phyloP scores from a whole-genome alignment of 2,329 filamentous ascomycete species.

The Penicillium expansum region DNA sequence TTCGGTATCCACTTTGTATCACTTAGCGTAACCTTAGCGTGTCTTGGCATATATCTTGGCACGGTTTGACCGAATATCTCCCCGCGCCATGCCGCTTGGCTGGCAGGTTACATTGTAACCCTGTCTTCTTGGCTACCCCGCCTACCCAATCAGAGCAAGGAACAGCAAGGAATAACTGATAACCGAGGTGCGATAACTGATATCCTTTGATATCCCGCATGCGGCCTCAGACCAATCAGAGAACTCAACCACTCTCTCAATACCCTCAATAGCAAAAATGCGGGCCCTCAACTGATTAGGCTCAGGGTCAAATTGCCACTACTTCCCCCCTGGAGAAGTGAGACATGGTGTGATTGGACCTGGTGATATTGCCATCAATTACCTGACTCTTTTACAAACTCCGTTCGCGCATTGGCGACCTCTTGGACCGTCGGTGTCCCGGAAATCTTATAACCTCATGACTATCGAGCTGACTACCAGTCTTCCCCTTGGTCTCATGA shows the following conservation, averaged over 20 bases:
- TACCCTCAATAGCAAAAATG: too few species aligned
- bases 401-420: neutral
- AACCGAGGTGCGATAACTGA: constrained; percentile 12
- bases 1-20: neutral
- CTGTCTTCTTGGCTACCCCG: constrained; percentile 18
- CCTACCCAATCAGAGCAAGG: neutral
- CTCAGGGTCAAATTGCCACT: constrained; percentile 1
- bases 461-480: neutral
- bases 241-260: too few species aligned
- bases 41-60: constrained; percentile 10
- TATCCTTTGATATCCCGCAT: constrained; percentile 3
- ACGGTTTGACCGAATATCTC: neutral
- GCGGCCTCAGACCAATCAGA: neutral
- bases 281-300: neutral
- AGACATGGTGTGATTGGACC: neutral
- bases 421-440: constrained; percentile 8
- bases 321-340: neutral
- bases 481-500: neutral
- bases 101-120: constrained; percentile 26
- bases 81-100: constrained; percentile 21
- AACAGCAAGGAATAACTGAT: neutral
- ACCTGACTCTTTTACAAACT: neutral
- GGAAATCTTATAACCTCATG: neutral
- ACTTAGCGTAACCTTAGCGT: neutral
- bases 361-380: neutral